Base-by-base conservation (phyloP, 495 filamentous ascomycete species). In the Daldinia loculata region DNA sequence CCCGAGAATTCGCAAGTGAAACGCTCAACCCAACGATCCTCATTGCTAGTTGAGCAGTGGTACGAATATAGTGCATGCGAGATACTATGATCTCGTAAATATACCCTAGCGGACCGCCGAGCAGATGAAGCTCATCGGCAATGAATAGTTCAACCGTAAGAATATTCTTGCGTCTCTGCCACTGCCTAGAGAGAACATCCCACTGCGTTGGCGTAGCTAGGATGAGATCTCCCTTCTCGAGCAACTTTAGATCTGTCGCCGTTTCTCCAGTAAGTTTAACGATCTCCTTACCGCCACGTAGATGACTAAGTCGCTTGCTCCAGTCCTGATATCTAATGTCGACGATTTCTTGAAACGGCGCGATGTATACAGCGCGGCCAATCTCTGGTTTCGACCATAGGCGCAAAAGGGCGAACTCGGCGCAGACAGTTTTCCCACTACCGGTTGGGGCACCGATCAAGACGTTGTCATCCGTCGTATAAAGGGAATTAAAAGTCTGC, bases 21-120 rank as follows among this genome's bases (percentile, higher is more conserved):
- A 97, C 96, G 78, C 93, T 96, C 61, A 99, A 82, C 7, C 94
- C 95, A 62, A 98, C 83, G 39, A 98, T 93, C 30, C 95, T 90
- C 86, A 98, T 87, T 26, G 90, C 84, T 38, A 89, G 89, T 76
- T 97, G 91, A 1, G 91, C 90, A 74, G 98, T 95, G 0, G 93
- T 89, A 30, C 93, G 90, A 68, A 99, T 96, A 72, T 94, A 95
- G 77, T 97, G 94, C 94, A 98, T 98, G 50, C 95, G 91, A 59
- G 96, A 98, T 56, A 99, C 91, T 57, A 99, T 89, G 52, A 95
- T 91, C 80, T 99, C 95, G 78, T 98, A 99, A 14, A 95, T 87
- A 76, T 95, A 97, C 15, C 95, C 96, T 56, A 88, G 85, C 65
- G 91, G 90, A 6, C 94, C 95, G 62, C 95, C 95, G n/a, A 99